phyloP scores from a whole-genome alignment of 495 filamentous ascomycete genomes.

The Mytilinidion resinicola region DNA sequence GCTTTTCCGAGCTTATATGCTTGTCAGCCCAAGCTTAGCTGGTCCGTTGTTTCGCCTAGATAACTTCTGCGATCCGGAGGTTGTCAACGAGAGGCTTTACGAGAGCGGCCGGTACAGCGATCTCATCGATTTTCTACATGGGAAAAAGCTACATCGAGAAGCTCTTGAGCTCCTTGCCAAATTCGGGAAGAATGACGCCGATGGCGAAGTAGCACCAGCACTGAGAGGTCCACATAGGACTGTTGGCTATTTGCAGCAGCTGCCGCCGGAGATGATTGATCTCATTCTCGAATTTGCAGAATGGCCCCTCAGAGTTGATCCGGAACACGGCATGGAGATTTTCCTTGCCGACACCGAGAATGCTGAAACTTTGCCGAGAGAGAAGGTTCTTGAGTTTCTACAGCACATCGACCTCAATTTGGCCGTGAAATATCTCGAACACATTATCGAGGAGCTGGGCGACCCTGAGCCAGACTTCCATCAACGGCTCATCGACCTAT shows the following conservation, averaged over 20 bases:
- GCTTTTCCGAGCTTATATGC: conserved; percentile 90
- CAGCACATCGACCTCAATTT: conserved; percentile 59
- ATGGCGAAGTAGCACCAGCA: conserved; percentile 54
- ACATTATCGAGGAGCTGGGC: conserved; percentile 80
- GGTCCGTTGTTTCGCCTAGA: conserved; percentile 89
- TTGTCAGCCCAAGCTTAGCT: conserved; percentile 73
- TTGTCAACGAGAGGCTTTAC: conserved; percentile 86
- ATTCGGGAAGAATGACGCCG: conserved; percentile 70
- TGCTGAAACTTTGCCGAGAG: conserved; percentile 78
- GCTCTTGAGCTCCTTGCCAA: conserved; percentile 75
- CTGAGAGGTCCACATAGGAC: conserved; percentile 81
- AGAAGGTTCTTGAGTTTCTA: conserved; percentile 68
- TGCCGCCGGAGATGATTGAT: conserved; percentile 82
- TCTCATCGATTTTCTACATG: conserved; percentile 92
- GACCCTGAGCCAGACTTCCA: conserved; percentile 83
- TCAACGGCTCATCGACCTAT: conserved; percentile 70
- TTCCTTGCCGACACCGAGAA: conserved; percentile 94
- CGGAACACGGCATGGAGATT: conserved; percentile 83
- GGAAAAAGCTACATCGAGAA: conserved; percentile 85
- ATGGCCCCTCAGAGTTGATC: conserved; percentile 72
- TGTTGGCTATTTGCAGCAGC: conserved; percentile 80
- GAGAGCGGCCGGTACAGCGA: conserved; percentile 87
- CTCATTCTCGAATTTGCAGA: conserved; percentile 84
- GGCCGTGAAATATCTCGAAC: conserved; percentile 80
- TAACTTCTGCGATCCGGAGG: conserved; percentile 94